These are phyloP conservation scores for Emiliania huxleyi DNA, from an alignment of 78 protist genomes.

Conservation along the genomic window DNA sequence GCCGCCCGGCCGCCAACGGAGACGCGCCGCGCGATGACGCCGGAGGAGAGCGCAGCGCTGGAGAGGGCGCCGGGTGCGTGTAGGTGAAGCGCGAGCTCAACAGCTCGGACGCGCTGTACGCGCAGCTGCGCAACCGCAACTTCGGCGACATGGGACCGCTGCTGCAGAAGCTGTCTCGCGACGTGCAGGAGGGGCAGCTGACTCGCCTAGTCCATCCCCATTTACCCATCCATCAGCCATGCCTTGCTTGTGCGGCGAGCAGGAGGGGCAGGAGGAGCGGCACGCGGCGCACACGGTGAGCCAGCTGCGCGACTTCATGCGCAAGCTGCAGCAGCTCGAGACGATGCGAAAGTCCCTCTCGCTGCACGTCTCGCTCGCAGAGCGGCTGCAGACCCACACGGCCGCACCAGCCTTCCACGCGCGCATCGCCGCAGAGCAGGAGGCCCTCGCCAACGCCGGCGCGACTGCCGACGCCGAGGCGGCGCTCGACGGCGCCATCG, in stretches of 20 bases:
- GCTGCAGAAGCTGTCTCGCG: constrained; percentile 56
- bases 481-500: background rate
- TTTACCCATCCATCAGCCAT: too few species aligned
- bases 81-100: constrained; percentile 34
- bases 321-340: constrained; percentile 43
- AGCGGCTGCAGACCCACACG: background rate
- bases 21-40: too few species aligned
- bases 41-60: too few species aligned
- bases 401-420: background rate
- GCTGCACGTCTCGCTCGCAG: background rate
- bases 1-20: too few species aligned
- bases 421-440: constrained; percentile 61
- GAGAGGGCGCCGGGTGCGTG: too few species aligned
- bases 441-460: background rate
- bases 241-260: background rate
- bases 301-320: constrained; percentile 61
- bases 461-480: background rate
- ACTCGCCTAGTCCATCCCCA: too few species aligned
- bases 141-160: constrained; percentile 62
- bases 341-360: constrained; percentile 44
- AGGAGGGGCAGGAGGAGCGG: constrained; percentile 46
- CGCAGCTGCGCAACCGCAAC: constrained; percentile 33
- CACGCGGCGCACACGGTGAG: constrained; percentile 49
- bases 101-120: constrained; percentile 36
- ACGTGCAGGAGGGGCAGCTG: background rate